Base-by-base conservation (phyloP, 1,284 basidiomycete species). In the Coniferiporia weirii region DNA sequence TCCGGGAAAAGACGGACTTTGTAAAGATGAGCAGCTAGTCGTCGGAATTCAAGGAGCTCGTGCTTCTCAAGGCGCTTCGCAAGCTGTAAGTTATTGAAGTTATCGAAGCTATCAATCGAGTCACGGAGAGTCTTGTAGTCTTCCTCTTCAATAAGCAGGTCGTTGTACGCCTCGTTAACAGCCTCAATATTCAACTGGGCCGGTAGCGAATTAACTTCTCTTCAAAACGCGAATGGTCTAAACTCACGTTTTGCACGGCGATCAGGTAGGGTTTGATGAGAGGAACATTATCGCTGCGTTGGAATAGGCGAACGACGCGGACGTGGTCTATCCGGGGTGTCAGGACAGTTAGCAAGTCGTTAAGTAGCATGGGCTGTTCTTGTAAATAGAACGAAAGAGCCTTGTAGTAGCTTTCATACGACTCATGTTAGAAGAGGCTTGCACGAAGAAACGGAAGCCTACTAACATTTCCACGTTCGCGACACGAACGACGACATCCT, bases 121-220 rank as follows among this genome's bases (percentile, higher is more conserved):
- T 94, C 94, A 12, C 97, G 87, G 8, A 99, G 82, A 0, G 95
- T 98, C 73, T 96, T 94, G 77, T 94, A 95, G 73, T 99, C 96
- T 74, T 99, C 97, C 74, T 99, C 97, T 73, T 99, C 97, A 64
- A 99, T 98, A 57, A 99, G 79, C 36, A 99, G 77, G 67, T 95
- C 92, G 70, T 98, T 97, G 78, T 96, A 98, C 3, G 95, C 95
- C 65, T 97, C 94, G 70, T 99, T 99, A 69, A 99, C 94, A 17
- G 95, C 93, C 68, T 95, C 91, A 52, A 99, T 83, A 73, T 99
- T 98, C 69, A 96, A 82, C 87, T 95, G 65, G 38, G 35, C 49
- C 48, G 12, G 51, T 66, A 56, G 43, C 22, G 50, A 43, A 48
- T 47, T 34, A 43, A 54, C 43, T 19, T 46, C 19, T n/a, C 51